These are phyloP conservation scores for Aspergillus taichungensis DNA, from an alignment of 495 filamentous ascomycete genomes.

Conservation along the genomic window DNA sequence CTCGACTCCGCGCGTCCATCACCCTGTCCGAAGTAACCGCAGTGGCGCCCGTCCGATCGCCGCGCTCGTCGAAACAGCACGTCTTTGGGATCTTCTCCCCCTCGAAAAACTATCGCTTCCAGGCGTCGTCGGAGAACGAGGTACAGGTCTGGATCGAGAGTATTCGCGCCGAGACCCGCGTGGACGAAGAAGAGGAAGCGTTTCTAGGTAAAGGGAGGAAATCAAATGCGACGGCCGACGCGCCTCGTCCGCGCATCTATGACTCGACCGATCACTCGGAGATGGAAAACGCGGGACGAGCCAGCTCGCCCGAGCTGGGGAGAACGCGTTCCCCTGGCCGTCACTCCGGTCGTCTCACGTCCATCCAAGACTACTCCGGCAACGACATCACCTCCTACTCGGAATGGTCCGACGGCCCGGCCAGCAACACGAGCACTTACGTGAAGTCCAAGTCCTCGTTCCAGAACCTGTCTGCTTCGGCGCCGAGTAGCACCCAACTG, in stretches of 20 bases:
- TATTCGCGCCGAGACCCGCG: constrained; percentile 68
- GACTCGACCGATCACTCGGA: constrained; percentile 42
- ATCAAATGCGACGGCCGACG: constrained; percentile 17
- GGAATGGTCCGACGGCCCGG: constrained; percentile 69
- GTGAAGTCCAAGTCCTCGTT: constrained; percentile 23
- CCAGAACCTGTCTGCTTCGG: constrained; percentile 23
- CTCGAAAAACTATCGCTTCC: constrained; percentile 83
- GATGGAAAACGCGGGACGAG: constrained; percentile 20
- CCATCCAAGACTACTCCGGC: constrained; percentile 71
- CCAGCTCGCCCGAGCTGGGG: constrained; percentile 40
- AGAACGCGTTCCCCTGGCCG: constrained; percentile 21
- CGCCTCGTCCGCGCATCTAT: constrained; percentile 21
- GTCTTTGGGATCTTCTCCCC: constrained; percentile 93
- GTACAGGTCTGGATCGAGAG: constrained; percentile 80
- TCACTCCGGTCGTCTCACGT: constrained; percentile 31
- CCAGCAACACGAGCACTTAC: constrained; percentile 19
- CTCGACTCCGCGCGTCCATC: constrained; percentile 79
- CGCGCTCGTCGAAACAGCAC: constrained; percentile 68
- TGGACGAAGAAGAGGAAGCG: constrained; percentile 80
- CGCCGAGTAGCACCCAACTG: constrained; percentile 19
- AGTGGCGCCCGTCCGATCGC: constrained; percentile 77
- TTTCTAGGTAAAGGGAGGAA: constrained; percentile 50
- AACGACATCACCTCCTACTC: constrained; percentile 84
- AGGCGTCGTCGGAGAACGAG: constrained; percentile 62
- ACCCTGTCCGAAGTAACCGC: constrained; percentile 85